A percentile compares a stretch with the other conserved stretches of the same genome.
Evolutionary conservation across 1,139 yeast genomes (phyloP).

Genomic region (Debaryomyces nepalensis): DNA sequence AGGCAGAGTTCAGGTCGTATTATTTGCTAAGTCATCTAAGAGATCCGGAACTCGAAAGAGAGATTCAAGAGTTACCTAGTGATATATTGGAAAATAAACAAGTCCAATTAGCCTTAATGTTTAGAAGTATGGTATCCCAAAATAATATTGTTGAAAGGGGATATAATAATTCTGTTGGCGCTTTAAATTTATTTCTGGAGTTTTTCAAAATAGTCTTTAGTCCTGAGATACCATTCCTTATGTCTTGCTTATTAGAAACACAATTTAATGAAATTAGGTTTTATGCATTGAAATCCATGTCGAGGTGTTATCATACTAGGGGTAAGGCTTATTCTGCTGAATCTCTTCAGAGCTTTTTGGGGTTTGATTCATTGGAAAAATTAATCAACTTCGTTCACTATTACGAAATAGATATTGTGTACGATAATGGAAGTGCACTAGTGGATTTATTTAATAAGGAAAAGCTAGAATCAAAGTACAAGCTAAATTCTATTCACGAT

Average conservation of each 20-base stretch:
- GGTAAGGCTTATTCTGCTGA: slow-evolving; percentile 65
- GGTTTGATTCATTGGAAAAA: slow-evolving; percentile 65
- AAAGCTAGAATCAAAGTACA: slow-evolving; percentile 47
- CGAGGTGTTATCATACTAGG: slow-evolving; percentile 69
- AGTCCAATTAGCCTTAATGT: slow-evolving; percentile 73
- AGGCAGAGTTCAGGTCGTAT: slow-evolving; percentile 93
- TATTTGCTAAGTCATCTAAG: slow-evolving; percentile 77
- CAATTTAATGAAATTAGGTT: slow-evolving; percentile 81
- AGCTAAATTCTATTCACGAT: slow-evolving; percentile 45
- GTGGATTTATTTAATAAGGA: slow-evolving; percentile 63
- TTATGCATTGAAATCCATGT: slow-evolving; percentile 71
- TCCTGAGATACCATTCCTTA: slow-evolving; percentile 62
- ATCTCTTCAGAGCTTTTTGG: slow-evolving; percentile 55
- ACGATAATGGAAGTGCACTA: slow-evolving; percentile 41
- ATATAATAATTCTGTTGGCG: slow-evolving; percentile 58
- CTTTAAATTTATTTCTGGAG: slow-evolving; percentile 62
- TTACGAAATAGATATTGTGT: slow-evolving; percentile 59
- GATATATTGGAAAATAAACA: slow-evolving; percentile 55
- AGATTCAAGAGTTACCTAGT: slow-evolving; percentile 69
- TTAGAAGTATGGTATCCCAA: slow-evolving; percentile 69
- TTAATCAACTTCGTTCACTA: slow-evolving; percentile 61
- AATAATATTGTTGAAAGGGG: slow-evolving; percentile 67
- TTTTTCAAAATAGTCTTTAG: slow-evolving; percentile 64
- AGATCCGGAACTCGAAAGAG: slow-evolving; percentile 85
- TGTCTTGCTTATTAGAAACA: slow-evolving; percentile 78